Evolutionary conservation across 1,284 basidiomycete species (phyloP), one percentile per base, ranked within the genome.

Genomic region (Boletus semigastroideus): DNA sequence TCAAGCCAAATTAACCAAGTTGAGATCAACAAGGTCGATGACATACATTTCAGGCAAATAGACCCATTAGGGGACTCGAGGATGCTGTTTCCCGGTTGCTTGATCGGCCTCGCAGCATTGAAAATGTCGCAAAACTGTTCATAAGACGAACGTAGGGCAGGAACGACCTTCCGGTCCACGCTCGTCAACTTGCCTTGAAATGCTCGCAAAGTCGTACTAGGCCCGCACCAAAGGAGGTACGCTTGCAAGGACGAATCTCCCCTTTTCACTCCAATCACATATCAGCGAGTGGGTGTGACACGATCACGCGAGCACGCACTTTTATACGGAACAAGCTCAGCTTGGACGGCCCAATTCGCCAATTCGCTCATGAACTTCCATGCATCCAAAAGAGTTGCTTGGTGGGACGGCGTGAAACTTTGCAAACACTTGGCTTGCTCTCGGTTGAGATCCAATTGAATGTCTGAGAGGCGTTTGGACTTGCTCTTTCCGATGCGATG

Each of bases 201-300:
- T 17, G 58, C 60, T 17, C 28, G 49, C n/a, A 58, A 37, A 10
- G 46, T 60, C 9, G 17, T 48, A 1, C 11, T 16, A 1, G 59
- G 58, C 14, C 60, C 54, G 0, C 58, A 62, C 60, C 60, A 60
- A 17, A 46, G 34, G 13, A 60, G 49, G 38, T 60, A 62, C 4
- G 42, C 43, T 48, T 41, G 36, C 30, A 60, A 12, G 4, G 44
- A 50, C 36, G 30, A 19, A 2, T 40, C 54, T 62, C 47, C 12
- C 9, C 28, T 45, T 40, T 41, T 20, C 44, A 3, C 5, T 39
- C 25, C 14, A 13, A n/a, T 43, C 16, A 5, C 47, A 17, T 5
- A 22, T 20, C 11, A 22, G n/a, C 6, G 12, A 17, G 0, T 10
- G 0, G 11, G 5, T 12, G 14, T 7, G 31, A 31, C 12, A 16